These are phyloP conservation scores for Aaosphaeria pasadenensis DNA, from an alignment of 2,329 filamentous ascomycete genomes.

Conservation along the genomic window DNA sequence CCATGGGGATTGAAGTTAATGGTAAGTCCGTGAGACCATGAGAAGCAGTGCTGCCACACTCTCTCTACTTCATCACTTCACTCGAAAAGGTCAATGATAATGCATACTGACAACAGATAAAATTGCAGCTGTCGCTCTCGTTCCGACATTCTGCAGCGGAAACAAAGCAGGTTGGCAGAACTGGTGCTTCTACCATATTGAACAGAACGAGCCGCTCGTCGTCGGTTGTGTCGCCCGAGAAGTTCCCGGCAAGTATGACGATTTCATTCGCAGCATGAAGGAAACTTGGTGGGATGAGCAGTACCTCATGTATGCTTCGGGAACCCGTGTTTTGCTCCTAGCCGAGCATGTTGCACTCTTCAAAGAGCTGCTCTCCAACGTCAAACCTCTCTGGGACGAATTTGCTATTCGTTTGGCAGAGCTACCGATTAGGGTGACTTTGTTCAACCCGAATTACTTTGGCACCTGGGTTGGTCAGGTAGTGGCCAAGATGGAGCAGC, in stretches of 20 bases:
- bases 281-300: not conserved
- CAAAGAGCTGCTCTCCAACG: not conserved
- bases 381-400: slow-evolving; percentile 5
- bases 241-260: no score
- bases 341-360: not conserved
- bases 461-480: slow-evolving; percentile 2
- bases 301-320: not conserved
- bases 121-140: not conserved
- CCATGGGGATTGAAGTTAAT: no score
- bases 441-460: not conserved
- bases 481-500: not conserved
- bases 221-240: not conserved
- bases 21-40: no score
- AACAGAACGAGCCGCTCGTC: not conserved
- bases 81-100: no score
- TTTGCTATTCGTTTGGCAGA: not conserved
- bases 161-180: not conserved
- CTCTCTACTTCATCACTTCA: no score
- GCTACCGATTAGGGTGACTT: not conserved
- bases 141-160: not conserved
- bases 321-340: not conserved
- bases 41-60: no score
- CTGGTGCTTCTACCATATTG: not conserved
- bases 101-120: no score
- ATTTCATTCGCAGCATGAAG: not conserved